Conservation (phyloP, 2,329 filamentous ascomycete species). For the Alternaria dauci region DNA sequence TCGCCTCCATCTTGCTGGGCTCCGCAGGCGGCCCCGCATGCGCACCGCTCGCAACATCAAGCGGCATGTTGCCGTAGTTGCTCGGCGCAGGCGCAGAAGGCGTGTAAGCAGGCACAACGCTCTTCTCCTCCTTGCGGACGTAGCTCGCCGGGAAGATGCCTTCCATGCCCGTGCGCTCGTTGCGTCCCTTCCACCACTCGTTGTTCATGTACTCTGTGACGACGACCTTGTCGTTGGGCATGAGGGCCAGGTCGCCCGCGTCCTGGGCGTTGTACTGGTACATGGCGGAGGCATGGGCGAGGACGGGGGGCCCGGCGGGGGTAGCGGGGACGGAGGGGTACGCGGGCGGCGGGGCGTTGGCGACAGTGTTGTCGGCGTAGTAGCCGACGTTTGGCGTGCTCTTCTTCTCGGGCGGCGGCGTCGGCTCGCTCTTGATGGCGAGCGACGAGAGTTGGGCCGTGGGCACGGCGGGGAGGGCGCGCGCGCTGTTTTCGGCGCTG, state of each 20-base stretch:
- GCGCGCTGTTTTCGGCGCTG: slow-evolving; percentile 71
- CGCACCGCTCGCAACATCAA: slow-evolving; percentile 73
- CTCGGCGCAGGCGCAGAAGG: slow-evolving; percentile 56
- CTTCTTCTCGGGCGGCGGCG: slow-evolving; percentile 46
- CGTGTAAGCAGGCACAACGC: slow-evolving; percentile 50
- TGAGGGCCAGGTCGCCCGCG: slow-evolving; percentile 80
- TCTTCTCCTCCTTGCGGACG: slow-evolving; percentile 74
- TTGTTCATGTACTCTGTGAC: slow-evolving; percentile 94
- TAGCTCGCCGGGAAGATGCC: slow-evolving; percentile 97
- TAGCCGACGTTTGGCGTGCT: slow-evolving; percentile 52
- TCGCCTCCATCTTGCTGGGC: slow-evolving; percentile 72
- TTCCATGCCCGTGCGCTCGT: slow-evolving; percentile 80
- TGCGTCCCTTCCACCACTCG: slow-evolving; percentile 95
- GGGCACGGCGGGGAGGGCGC: slow-evolving; percentile 39
- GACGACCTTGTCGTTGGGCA: slow-evolving; percentile 79
- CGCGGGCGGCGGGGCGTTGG: slow-evolving; percentile 55
- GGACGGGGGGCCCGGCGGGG: slow-evolving; percentile 61
- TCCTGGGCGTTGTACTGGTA: slow-evolving; percentile 85
- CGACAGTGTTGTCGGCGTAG: slow-evolving; percentile 50
- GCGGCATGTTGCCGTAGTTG: slow-evolving; percentile 76
- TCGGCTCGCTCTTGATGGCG: slow-evolving; percentile 41
- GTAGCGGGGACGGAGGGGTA: slow-evolving; percentile 58
- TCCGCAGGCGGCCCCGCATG: slow-evolving; percentile 51
- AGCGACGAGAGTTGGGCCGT: slow-evolving; percentile 46
- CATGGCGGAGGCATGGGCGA: slow-evolving; percentile 79